A percentile compares a stretch with the other conserved stretches of the same genome.
These are phyloP conservation scores for Biscogniauxia marginata DNA, from an alignment of 2,329 filamentous ascomycete genomes.

Conservation along the genomic window DNA sequence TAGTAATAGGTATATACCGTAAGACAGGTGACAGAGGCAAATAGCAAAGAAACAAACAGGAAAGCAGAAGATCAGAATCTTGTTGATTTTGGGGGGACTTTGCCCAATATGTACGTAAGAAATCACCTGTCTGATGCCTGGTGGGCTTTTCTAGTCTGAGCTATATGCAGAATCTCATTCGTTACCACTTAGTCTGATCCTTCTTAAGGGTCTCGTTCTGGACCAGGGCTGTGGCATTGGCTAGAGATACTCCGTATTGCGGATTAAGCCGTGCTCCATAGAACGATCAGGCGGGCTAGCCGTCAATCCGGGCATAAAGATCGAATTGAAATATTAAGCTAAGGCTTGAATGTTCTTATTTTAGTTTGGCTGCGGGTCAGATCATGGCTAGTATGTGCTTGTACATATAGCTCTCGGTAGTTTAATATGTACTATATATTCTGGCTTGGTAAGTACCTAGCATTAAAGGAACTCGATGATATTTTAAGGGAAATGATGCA, in stretches of 20 bases:
- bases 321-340: not conserved
- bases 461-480: not conserved
- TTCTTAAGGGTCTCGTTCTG: not conserved
- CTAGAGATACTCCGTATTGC: not conserved
- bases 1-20: not conserved
- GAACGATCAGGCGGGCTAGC: not conserved
- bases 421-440: no score
- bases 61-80: not conserved
- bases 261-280: not conserved
- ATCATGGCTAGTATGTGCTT: not conserved
- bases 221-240: not conserved
- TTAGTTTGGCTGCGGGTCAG: not conserved
- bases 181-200: not conserved
- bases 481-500: not conserved
- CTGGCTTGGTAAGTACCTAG: not conserved
- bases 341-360: not conserved
- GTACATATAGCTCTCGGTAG: no score
- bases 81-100: not conserved
- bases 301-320: not conserved
- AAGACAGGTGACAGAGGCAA: not conserved
- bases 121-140: not conserved
- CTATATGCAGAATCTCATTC: not conserved
- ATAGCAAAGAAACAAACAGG: not conserved
- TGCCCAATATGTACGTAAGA: not conserved
- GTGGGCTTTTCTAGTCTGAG: not conserved